Conservation (phyloP, 2,329 filamentous ascomycete species). For the Cyanodermella asteris region DNA sequence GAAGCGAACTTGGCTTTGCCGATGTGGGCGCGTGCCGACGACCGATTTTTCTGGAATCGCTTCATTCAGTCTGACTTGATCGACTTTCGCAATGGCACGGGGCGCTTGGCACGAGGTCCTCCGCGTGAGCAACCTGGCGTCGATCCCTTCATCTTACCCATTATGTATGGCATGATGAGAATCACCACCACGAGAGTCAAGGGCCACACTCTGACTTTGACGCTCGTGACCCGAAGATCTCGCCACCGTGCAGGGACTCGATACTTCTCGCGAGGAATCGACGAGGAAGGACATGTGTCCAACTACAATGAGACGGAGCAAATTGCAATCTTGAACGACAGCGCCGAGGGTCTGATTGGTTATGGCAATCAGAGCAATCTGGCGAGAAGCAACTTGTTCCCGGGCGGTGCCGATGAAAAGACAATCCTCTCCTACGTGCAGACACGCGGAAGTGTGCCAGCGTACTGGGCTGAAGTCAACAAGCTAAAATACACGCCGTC, state of each 20-base stretch:
- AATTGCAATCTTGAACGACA: constrained; percentile 71
- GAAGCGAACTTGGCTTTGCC: constrained; percentile 49
- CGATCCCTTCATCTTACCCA: constrained; percentile 82
- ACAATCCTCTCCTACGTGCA: constrained; percentile 87
- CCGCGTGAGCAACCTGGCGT: constrained; percentile 53
- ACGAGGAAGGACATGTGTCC: constrained; percentile 84
- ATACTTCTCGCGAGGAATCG: constrained; percentile 85
- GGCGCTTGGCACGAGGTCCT: constrained; percentile 21
- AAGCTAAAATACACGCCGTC: constrained; percentile 78
- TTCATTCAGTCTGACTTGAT: constrained; percentile 84
- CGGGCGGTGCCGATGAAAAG: constrained; percentile 34
- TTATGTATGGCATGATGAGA: constrained; percentile 91
- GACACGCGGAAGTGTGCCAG: constrained; percentile 84
- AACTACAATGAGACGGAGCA: constrained; percentile 99
- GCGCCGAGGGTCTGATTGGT: constrained; percentile 49
- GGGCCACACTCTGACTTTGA: constrained; percentile 60
- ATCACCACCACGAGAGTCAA: constrained; percentile 76
- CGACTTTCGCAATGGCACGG: constrained; percentile 37
- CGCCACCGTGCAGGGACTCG: constrained; percentile 74
- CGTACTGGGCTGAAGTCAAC: constrained; percentile 94
- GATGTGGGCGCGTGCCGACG: constrained; percentile 79
- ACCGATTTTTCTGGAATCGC: constrained; percentile 97
- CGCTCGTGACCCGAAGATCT: constrained; percentile 72
- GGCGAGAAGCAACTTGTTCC: constrained; percentile 55
- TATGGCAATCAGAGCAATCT: constrained; percentile 62